phyloP scores from a whole-genome alignment of 2,329 filamentous ascomycete genomes.

The Epichloe baconii region DNA sequence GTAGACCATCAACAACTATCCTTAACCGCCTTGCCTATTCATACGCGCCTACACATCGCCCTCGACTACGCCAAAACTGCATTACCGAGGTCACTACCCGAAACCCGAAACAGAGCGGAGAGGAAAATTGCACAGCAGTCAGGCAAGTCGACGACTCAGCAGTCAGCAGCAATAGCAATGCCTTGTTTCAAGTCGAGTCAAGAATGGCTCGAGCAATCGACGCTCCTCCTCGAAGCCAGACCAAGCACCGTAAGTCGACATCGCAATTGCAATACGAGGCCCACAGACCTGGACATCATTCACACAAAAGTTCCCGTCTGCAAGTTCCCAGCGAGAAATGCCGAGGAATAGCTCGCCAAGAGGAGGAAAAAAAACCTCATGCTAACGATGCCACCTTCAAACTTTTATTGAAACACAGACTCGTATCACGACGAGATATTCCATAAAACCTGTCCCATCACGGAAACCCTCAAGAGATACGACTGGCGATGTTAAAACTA shows the following conservation, averaged over 20 bases:
- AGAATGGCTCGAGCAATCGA: slow-evolving; percentile 83
- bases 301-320: no score
- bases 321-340: no score
- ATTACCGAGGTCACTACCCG: no score
- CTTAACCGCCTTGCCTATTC: no score
- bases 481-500: slow-evolving; percentile 14
- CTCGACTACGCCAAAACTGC: background rate
- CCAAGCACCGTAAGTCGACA: slow-evolving; percentile 60
- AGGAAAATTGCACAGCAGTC: background rate
- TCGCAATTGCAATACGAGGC: background rate
- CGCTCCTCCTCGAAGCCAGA: slow-evolving; percentile 72
- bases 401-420: slow-evolving; percentile 43
- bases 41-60: background rate
- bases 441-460: slow-evolving; percentile 39
- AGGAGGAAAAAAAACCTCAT: background rate
- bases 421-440: slow-evolving; percentile 86
- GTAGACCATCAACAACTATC: no score
- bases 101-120: background rate
- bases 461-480: slow-evolving; percentile 15
- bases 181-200: slow-evolving; percentile 72
- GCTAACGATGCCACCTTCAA: slow-evolving; percentile 4
- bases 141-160: background rate
- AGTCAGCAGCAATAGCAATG: slow-evolving; percentile 49
- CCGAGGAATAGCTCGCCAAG: no score
- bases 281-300: no score